These are phyloP conservation scores for Xanthoconium purpureum DNA, from an alignment of 768 basidiomycete species.

Conservation along the genomic window DNA sequence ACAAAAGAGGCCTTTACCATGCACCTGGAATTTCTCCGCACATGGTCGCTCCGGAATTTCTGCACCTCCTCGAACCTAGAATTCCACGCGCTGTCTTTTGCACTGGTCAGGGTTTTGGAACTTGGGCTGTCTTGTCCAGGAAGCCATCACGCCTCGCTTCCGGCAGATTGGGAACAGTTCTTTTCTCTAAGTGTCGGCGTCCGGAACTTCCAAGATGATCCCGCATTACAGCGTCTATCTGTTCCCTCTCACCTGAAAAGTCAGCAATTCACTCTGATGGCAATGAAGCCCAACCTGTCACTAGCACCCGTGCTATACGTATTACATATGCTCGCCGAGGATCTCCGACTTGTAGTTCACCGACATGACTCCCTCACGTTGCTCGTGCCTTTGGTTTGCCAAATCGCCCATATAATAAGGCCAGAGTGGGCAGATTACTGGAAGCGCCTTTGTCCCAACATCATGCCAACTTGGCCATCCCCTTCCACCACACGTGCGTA, in stretches of 20 bases:
- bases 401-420: constrained; percentile 58
- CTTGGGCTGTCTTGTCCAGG: constrained; percentile 30
- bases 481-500: constrained; percentile 33
- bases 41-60: constrained; percentile 51
- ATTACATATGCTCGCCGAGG: constrained; percentile 77
- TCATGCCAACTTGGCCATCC: constrained; percentile 58
- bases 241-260: constrained; percentile 33
- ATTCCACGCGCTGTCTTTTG: constrained; percentile 53
- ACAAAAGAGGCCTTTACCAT: constrained; percentile 52
- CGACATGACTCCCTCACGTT: constrained; percentile 52
- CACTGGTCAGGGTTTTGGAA: constrained; percentile 50
- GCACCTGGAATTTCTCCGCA: constrained; percentile 52
- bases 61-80: constrained; percentile 46
- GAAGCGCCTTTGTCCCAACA: constrained; percentile 74
- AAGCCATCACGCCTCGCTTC: constrained; percentile 8
- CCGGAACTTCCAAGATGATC: constrained; percentile 56
- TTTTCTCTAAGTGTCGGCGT: constrained; percentile 40
- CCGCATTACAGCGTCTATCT: constrained; percentile 46
- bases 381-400: constrained; percentile 63
- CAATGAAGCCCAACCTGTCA: constrained; percentile 39
- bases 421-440: constrained; percentile 93
- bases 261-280: constrained; percentile 22
- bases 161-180: constrained; percentile 49
- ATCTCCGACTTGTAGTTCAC: constrained; percentile 56
- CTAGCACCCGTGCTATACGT: constrained; percentile 65